These are phyloP conservation scores for Rosa multiflora DNA, from an alignment of 306 rosid species.

Conservation along the genomic window DNA sequence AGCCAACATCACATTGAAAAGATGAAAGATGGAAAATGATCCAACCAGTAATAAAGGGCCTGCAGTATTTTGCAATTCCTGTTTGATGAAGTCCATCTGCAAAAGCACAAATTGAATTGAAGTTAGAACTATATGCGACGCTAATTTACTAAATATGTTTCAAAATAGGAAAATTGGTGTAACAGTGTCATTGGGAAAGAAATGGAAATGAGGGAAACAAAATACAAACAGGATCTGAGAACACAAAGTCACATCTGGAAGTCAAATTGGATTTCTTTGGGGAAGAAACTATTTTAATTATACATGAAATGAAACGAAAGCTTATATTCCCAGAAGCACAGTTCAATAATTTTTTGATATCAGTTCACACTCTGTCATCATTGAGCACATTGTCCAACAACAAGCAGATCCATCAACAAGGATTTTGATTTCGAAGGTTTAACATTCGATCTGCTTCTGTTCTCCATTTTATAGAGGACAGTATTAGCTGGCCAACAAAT, in stretches of 20 bases:
- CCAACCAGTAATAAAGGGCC: conserved; percentile 81
- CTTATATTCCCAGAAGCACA: not conserved
- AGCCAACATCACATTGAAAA: conserved; percentile 19
- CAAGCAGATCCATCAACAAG: conserved; percentile 19
- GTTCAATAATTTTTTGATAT: conserved; percentile 2
- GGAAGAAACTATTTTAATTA: not conserved
- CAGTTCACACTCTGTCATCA: not conserved
- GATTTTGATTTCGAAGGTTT: conserved; percentile 14
- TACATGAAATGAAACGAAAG: not conserved
- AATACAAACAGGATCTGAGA: not conserved
- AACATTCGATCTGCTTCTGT: conserved; percentile 10
- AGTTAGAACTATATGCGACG: conserved; percentile 1
- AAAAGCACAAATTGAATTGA: conserved; percentile 15
- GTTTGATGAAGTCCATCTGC: conserved; percentile 71
- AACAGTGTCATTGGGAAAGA: not conserved
- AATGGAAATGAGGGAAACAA: not conserved
- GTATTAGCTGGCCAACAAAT: not conserved
- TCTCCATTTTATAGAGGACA: conserved; percentile 9
- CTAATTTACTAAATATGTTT: not conserved
- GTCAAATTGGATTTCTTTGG: not conserved
- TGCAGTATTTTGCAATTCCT: conserved; percentile 57
- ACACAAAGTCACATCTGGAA: conserved; percentile 2
- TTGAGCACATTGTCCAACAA: conserved; percentile 3
- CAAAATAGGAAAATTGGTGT: not conserved
- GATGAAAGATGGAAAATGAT: conserved; percentile 12